Conservation (phyloP, 768 basidiomycete species). For the Boletus patriciae region DNA sequence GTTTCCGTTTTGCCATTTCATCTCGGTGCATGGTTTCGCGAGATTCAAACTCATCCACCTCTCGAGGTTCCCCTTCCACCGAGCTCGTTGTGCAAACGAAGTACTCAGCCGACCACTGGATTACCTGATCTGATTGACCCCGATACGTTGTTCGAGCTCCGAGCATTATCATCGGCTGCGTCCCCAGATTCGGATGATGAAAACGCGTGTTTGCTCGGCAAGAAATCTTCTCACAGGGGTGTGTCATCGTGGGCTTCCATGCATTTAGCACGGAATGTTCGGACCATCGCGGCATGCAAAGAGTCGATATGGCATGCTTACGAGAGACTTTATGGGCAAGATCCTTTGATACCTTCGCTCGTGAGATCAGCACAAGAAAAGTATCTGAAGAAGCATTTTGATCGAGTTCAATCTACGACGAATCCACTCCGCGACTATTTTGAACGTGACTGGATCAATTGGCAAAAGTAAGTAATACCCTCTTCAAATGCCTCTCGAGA, state of each 20-base stretch:
- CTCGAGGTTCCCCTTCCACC: conserved; percentile 56
- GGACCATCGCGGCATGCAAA: conserved; percentile 60
- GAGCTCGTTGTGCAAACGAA: conserved; percentile 39
- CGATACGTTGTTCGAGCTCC: conserved; percentile 34
- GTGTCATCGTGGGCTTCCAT: conserved; percentile 54
- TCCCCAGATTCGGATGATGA: conserved; percentile 32
- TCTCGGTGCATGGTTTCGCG: conserved; percentile 54
- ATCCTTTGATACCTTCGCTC: conserved; percentile 38
- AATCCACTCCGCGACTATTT: conserved; percentile 56
- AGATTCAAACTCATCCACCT: conserved; percentile 49
- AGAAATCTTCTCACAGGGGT: conserved; percentile 26
- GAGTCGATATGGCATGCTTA: conserved; percentile 71
- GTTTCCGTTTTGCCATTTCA: conserved; percentile 68
- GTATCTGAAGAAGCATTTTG: conserved; percentile 25
- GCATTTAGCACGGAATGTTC: conserved; percentile 63
- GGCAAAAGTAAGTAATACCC: conserved; percentile 56
- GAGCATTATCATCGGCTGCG: conserved; percentile 21
- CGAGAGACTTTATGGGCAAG: conserved; percentile 43
- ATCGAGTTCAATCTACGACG: conserved; percentile 20
- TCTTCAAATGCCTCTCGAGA: not conserved
- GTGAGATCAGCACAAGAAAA: conserved; percentile 38
- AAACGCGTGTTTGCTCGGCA: conserved; percentile 8
- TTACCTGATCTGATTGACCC: conserved; percentile 27
- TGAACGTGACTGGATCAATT: conserved; percentile 64
- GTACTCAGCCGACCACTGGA: conserved; percentile 15